Evolutionary conservation across 73 alveolate genomes (phyloP).

Genomic region (Blepharisma stoltei): DNA sequence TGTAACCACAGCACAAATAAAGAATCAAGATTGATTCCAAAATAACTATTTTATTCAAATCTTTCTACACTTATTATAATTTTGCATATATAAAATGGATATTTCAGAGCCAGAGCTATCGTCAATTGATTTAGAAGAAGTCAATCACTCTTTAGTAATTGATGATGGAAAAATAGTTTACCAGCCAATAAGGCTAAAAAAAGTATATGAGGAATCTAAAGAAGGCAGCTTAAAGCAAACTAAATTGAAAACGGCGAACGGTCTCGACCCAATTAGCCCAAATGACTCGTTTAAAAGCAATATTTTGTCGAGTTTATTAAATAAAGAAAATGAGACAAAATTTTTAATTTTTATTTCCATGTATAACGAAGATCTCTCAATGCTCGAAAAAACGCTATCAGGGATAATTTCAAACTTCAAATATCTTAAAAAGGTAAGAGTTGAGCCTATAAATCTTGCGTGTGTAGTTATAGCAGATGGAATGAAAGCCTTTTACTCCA

Average conservation of each 20-base stretch:
- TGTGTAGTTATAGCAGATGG: constrained; percentile 17
- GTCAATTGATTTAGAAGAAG: too few species aligned
- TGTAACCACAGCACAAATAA: too few species aligned
- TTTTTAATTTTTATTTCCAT: constrained; percentile 33
- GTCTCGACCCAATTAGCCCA: neutral
- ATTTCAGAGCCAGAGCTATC: too few species aligned
- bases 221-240: neutral
- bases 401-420: constrained; percentile 32
- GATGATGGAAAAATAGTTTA: neutral
- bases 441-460: constrained; percentile 3
- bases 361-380: constrained; percentile 45
- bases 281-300: neutral
- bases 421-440: neutral
- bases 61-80: too few species aligned
- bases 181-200: constrained; percentile 9
- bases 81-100: too few species aligned
- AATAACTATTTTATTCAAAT: too few species aligned
- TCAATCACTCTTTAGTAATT: too few species aligned
- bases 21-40: too few species aligned
- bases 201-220: neutral
- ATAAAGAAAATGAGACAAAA: neutral
- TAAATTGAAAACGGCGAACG: neutral
- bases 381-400: constrained; percentile 35
- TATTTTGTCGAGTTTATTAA: neutral
- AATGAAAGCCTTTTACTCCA: neutral